Base-by-base conservation (phyloP, 2,329 filamentous ascomycete species). In the Fusarium nodosum region DNA sequence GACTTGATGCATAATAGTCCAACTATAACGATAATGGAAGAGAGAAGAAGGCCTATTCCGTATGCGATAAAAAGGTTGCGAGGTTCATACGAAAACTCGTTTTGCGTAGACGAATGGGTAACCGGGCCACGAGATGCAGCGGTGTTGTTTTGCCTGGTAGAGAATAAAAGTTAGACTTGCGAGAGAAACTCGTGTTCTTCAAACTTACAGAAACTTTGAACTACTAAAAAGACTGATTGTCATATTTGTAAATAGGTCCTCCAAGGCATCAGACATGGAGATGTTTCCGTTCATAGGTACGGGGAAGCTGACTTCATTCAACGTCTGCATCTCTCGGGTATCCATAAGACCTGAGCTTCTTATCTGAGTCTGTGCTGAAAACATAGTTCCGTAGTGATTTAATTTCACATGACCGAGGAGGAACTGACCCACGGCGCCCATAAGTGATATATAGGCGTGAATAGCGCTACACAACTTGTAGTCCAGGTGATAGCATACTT, bases 1-100 rank as follows among this genome's bases (percentile, higher is more conserved):
- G 50, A 30, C 4, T 47, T 52, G 4, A 68, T 68, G 6, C 64
- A 68, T 1, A 64, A 3, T 0, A 68, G 2, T 0, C 64, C 66
- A 1, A 51, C 10, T 0, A 44, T 7, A 2, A 54, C 57, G 0
- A 67, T 22, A 1, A 20, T 1, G 0, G n/a, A 1, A 3, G 52
- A 24, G n/a, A 56, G 16, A 0, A 60, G 1, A 1, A 46, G 0
- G 0, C 64, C 51, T 4, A 44, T 1, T 0, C 66, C 55, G 20
- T 68, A 68, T 0, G 66, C 64, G 2, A 57, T 64, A 0, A 52
- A 44, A 2, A 68, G 47, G 13, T 68, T 68, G 10, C 60, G 64
- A 9, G 66, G 60, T 5, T 50, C 33, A 11, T 68, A 68, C 0
- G n/a, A 39, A 0, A 30, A 68, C 2, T 16, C 64, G 0, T 56